These are phyloP conservation scores for Capsella bursapastoris DNA, from an alignment of 345 rosid genomes.

Conservation along the genomic window DNA sequence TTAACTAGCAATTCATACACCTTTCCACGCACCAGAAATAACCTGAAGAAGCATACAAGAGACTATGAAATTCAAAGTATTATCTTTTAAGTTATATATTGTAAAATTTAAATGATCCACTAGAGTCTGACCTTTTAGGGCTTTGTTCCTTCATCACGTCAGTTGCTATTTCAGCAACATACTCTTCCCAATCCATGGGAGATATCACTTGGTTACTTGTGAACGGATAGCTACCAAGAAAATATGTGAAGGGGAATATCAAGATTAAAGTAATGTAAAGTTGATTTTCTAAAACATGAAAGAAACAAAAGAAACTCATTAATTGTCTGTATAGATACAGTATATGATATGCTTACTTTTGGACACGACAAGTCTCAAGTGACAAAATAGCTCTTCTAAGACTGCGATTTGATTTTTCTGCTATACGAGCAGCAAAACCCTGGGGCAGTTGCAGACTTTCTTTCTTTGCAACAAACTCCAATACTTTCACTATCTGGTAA, in stretches of 20 bases:
- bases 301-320: background rate
- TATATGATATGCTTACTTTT: constrained; percentile 64
- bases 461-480: constrained; percentile 87
- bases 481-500: constrained; percentile 70
- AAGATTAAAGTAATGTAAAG: constrained; percentile 8
- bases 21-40: constrained; percentile 94
- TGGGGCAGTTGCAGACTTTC: constrained; percentile 81
- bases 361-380: constrained; percentile 85
- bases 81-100: background rate
- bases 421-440: constrained; percentile 81
- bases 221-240: constrained; percentile 71
- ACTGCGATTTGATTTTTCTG: constrained; percentile 87
- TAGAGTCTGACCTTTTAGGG: constrained; percentile 65
- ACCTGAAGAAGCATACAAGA: constrained; percentile 51
- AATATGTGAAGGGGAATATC: constrained; percentile 13
- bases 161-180: constrained; percentile 78
- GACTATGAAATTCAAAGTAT: background rate
- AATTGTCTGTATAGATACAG: constrained; percentile 2
- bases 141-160: constrained; percentile 97
- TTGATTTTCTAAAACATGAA: constrained; percentile 3
- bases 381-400: constrained; percentile 86
- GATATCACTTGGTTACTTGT: constrained; percentile 73
- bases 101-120: constrained; percentile 10
- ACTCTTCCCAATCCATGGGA: constrained; percentile 98
- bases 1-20: constrained; percentile 80